Percentiles rank a stretch among this genome's conserved stretches.
phyloP scores from a whole-genome alignment of 768 basidiomycete species.

The Hirschioporus abietinus region DNA sequence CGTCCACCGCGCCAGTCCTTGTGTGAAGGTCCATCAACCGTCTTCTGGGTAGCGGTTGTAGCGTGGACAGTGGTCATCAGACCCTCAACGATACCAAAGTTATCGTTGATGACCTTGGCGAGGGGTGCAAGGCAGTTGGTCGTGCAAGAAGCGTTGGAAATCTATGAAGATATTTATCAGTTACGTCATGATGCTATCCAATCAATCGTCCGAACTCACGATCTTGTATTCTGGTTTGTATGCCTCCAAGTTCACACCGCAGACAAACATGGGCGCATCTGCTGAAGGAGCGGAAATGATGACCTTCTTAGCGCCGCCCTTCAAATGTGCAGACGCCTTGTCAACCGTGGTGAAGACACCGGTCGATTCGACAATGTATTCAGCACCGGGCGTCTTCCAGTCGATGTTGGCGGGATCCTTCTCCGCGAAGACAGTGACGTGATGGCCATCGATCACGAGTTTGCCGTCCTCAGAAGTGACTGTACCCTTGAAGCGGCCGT shows the following conservation, averaged over 20 bases:
- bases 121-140: constrained; percentile 99
- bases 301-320: constrained; percentile 99
- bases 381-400: constrained; percentile 78
- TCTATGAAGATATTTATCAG: constrained; percentile 32
- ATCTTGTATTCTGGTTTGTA: constrained; percentile 90
- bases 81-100: constrained; percentile 92
- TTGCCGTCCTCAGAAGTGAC: constrained; percentile 84
- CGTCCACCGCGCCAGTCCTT: constrained; percentile 99
- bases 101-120: constrained; percentile 97
- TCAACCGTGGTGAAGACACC: constrained; percentile 2
- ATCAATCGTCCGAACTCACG: constrained; percentile 37
- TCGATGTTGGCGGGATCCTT: constrained; percentile 80
- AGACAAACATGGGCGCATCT: constrained; percentile 92
- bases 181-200: neutral
- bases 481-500: constrained; percentile 86
- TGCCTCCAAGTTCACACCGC: constrained; percentile 89
- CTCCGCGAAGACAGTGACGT: constrained; percentile 77
- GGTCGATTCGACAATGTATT: constrained; percentile 96
- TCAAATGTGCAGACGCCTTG: constrained; percentile 87
- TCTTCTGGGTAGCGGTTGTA: constrained; percentile 94
- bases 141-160: constrained; percentile 99
- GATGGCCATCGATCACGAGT: constrained; percentile 77
- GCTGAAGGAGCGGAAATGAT: constrained; percentile 99
- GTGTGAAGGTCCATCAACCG: constrained; percentile 88
- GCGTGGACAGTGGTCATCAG: constrained; percentile 99